phyloP scores from a whole-genome alignment of 257 asterid species.

The Salvia rosmarinus region DNA sequence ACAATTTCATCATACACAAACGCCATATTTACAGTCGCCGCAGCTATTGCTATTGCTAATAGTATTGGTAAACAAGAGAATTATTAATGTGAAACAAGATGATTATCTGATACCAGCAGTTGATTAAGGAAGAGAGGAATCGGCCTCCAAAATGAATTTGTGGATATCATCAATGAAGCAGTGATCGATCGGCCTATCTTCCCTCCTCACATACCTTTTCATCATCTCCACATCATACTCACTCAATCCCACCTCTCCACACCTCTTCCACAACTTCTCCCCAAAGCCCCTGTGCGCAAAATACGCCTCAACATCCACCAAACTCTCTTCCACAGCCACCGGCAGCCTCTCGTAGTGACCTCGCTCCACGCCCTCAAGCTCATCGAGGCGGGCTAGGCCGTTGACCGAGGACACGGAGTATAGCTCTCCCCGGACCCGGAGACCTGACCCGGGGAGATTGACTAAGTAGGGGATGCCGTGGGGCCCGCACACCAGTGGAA shows the following conservation, averaged over 20 bases:
- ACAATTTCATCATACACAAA: too few species aligned
- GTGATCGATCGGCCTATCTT: slow-evolving; percentile 46
- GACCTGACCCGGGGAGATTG: slow-evolving; percentile 58
- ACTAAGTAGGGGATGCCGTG: slow-evolving; percentile 73
- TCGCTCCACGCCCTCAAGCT: slow-evolving; percentile 59
- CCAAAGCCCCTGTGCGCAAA: slow-evolving; percentile 67
- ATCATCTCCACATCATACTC: slow-evolving; percentile 59
- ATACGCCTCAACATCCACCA: slow-evolving; percentile 45
- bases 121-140: too few species aligned
- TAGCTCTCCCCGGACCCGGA: slow-evolving; percentile 62
- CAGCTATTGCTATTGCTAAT: neutral
- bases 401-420: slow-evolving; percentile 52
- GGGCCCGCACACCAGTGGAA: slow-evolving; percentile 77
- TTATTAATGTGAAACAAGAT: neutral
- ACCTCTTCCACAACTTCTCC: slow-evolving; percentile 67
- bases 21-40: too few species aligned
- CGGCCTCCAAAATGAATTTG: slow-evolving; percentile 48
- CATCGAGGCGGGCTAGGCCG: slow-evolving; percentile 53
- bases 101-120: too few species aligned
- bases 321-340: slow-evolving; percentile 36
- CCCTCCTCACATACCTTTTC: slow-evolving; percentile 49
- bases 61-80: neutral
- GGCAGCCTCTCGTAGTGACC: slow-evolving; percentile 73
- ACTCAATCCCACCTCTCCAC: slow-evolving; percentile 53
- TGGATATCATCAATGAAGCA: slow-evolving; percentile 46